Conservation (phyloP, 2,329 filamentous ascomycete genomes). For the Diaporthe amygdali region DNA sequence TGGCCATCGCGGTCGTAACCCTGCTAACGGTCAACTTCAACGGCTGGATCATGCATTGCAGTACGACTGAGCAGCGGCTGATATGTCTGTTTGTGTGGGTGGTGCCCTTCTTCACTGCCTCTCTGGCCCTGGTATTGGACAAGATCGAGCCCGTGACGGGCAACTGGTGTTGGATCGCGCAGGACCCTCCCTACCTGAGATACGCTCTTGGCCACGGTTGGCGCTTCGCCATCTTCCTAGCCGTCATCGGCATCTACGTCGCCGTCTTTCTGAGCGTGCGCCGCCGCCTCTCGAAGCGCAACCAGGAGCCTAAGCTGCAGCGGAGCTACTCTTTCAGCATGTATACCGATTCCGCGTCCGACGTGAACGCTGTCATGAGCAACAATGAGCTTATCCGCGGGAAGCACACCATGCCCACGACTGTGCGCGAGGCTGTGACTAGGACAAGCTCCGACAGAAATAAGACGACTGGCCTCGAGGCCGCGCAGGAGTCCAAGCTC, state of each 20-base stretch:
- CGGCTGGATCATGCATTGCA: slow-evolving; percentile 7
- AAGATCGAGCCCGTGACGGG: slow-evolving; percentile 23
- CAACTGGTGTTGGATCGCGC: slow-evolving; percentile 25
- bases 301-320: neutral
- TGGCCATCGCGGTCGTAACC: slow-evolving; percentile 21
- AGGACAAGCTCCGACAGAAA: slow-evolving; percentile 5
- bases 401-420: slow-evolving; percentile 11
- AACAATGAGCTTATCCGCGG: slow-evolving; percentile 23
- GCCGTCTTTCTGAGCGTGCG: slow-evolving; percentile 19
- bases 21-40: slow-evolving; percentile 20
- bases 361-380: slow-evolving; percentile 14
- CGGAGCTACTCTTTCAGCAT: slow-evolving; percentile 21
- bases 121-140: slow-evolving; percentile 7
- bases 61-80: slow-evolving; percentile 8
- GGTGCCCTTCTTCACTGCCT: slow-evolving; percentile 19
- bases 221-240: slow-evolving; percentile 20
- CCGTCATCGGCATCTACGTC: slow-evolving; percentile 9
- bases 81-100: slow-evolving; percentile 21
- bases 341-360: slow-evolving; percentile 1
- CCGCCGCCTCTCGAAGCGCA: slow-evolving; percentile 18
- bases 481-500: slow-evolving; percentile 20
- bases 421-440: slow-evolving; percentile 17
- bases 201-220: slow-evolving; percentile 22
- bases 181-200: slow-evolving; percentile 18
- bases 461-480: slow-evolving; percentile 18